A percentile compares a stretch with the other conserved stretches of the same genome.
These are phyloP conservation scores for Lasiodiplodia hormozganensis DNA, from an alignment of 2,329 filamentous ascomycete species.

Conservation along the genomic window DNA sequence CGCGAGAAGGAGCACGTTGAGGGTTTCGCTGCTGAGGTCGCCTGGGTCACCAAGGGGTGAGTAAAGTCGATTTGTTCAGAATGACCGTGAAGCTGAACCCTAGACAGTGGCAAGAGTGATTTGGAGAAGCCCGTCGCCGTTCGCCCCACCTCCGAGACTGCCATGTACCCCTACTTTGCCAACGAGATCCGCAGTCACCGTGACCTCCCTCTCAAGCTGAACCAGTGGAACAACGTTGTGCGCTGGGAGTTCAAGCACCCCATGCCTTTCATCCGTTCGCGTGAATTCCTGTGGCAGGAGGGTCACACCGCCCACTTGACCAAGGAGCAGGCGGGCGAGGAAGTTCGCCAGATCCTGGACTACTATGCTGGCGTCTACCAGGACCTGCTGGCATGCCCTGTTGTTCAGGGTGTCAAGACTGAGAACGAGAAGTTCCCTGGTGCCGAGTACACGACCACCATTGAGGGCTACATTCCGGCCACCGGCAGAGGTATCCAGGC, in stretches of 20 bases:
- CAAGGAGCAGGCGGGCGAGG: constrained; percentile 78
- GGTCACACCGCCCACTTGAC: constrained; percentile 92
- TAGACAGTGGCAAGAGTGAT: constrained; percentile 80
- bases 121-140: constrained; percentile 81
- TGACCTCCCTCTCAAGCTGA: constrained; percentile 90
- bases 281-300: constrained; percentile 99
- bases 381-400: constrained; percentile 90
- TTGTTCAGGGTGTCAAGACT: constrained; percentile 92
- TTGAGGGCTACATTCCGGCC: constrained; percentile 94
- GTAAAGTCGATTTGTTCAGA: background rate
- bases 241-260: constrained; percentile 97
- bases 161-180: constrained; percentile 95
- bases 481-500: constrained; percentile 97
- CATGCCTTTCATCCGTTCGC: constrained; percentile 82
- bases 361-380: constrained; percentile 93
- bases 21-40: constrained; percentile 91
- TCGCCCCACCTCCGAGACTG: constrained; percentile 73
- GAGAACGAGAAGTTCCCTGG: constrained; percentile 98
- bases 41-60: constrained; percentile 72
- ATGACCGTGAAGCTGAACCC: constrained; percentile 23
- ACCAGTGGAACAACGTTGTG: constrained; percentile 97
- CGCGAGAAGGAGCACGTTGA: constrained; percentile 95
- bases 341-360: constrained; percentile 92
- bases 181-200: constrained; percentile 98
- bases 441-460: constrained; percentile 94